Conservation (phyloP, 805 yeast species). For the Nakazawaea sp. region DNA sequence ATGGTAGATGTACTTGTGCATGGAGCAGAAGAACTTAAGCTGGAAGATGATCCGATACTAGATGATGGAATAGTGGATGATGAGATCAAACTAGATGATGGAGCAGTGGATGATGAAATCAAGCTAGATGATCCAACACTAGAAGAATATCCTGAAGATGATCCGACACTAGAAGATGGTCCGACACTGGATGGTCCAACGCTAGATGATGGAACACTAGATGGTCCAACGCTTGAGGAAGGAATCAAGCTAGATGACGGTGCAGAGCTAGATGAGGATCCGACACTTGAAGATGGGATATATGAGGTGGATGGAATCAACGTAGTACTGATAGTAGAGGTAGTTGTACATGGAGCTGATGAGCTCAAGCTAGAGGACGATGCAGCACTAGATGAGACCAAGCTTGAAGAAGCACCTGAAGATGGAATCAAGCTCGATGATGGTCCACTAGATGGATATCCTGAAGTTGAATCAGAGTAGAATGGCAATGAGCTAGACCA, state of each 20-base stretch:
- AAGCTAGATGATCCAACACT: slow-evolving; percentile 6
- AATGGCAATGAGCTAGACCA: too few relatives aligned
- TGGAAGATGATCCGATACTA: background rate
- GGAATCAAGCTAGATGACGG: slow-evolving; percentile 1
- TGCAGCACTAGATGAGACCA: background rate
- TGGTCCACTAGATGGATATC: background rate
- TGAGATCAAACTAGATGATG: slow-evolving; percentile 3
- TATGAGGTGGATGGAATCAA: slow-evolving; percentile 2
- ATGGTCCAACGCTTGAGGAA: background rate
- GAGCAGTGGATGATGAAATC: slow-evolving; percentile 11
- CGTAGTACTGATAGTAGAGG: slow-evolving; percentile 3
- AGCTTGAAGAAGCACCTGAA: background rate
- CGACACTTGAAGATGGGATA: background rate
- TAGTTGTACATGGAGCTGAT: slow-evolving; percentile 7
- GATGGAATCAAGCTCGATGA: background rate
- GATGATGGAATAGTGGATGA: slow-evolving; percentile 11
- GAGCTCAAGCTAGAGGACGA: slow-evolving; percentile 2
- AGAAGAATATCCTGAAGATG: slow-evolving; percentile 4
- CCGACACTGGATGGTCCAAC: background rate
- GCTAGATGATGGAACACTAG: background rate
- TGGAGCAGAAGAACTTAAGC: slow-evolving; percentile 10
- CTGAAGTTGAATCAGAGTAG: background rate
- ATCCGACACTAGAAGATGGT: background rate
- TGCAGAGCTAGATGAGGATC: slow-evolving; percentile 1
- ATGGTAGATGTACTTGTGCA: slow-evolving; percentile 1